A percentile compares a stretch with the other conserved stretches of the same genome.
These are phyloP conservation scores for Suillus spraguei DNA, from an alignment of 768 basidiomycete species.

Conservation along the genomic window DNA sequence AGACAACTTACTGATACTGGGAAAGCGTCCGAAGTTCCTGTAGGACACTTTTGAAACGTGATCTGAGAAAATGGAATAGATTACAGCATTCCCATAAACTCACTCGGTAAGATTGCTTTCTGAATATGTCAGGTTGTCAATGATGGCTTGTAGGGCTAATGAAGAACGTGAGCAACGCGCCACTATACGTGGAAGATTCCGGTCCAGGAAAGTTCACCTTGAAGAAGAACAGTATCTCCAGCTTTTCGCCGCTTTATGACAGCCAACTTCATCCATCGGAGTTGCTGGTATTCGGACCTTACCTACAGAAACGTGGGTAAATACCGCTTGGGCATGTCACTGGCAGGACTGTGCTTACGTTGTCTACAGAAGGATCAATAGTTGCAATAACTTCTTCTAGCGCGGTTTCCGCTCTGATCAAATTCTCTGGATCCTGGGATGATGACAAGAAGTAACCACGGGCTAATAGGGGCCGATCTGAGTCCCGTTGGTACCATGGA, in stretches of 20 bases:
- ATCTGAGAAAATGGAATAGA: constrained; percentile 27
- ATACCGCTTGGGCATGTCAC: constrained; percentile 14
- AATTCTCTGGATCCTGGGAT: constrained; percentile 60
- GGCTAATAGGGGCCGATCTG: constrained; percentile 46
- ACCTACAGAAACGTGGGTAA: constrained; percentile 46
- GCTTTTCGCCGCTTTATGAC: constrained; percentile 79
- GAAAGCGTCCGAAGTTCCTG: constrained; percentile 74
- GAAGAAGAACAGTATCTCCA: constrained; percentile 61
- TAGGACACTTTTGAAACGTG: constrained; percentile 55
- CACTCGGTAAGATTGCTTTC: constrained; percentile 79
- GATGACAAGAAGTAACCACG: constrained; percentile 80
- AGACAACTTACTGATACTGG: constrained; percentile 61
- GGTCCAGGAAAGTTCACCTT: constrained; percentile 49
- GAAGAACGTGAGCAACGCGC: constrained; percentile 21
- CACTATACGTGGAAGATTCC: constrained; percentile 21
- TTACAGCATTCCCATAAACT: constrained; percentile 24
- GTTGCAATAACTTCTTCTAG: constrained; percentile 74
- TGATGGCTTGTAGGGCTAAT: constrained; percentile 75
- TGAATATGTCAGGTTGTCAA: constrained; percentile 74
- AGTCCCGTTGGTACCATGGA: constrained; percentile 20
- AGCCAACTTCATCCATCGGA: constrained; percentile 86
- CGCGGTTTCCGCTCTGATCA: constrained; percentile 70
- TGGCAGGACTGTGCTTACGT: constrained; percentile 43
- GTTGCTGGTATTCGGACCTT: constrained; percentile 75
- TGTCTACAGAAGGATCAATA: constrained; percentile 55